Evolutionary conservation across 2,329 filamentous ascomycete genomes (phyloP), one percentile per base, ranked within the genome.

Genomic region (Sporothrix pseudoabietina): DNA sequence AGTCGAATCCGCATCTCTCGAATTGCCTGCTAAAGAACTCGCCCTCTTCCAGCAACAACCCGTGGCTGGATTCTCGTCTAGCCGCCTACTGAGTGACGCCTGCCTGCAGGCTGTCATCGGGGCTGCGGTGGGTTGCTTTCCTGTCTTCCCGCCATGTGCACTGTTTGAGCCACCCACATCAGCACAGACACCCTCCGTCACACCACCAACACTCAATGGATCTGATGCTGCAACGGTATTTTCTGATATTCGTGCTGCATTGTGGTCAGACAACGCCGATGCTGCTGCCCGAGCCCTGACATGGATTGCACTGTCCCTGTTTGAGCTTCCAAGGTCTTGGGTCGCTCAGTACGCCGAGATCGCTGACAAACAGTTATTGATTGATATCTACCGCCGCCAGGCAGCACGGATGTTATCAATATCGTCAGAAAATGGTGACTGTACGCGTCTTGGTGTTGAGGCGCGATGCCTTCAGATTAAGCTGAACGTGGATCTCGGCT

Each of bases 401-500:
- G 83, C 87, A 0, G n/a, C 19, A 83, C 81, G 80, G 19, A 81
- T 86, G 75, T 82, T 89, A 19, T 78, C 85, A 14, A 80, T 82
- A 14, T 84, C 87, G 71, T 85, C 87, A 71, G 83, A 86, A 66
- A 84, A 84, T 72, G 82, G 83, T 16, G 83, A 84, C 30, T 54
- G 49, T 10, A 87, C 83, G 0, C 76, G 88, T 0, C 84, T 88
- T 69, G 85, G 84, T 3, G 82, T 89, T 72, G 86, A 89, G 77
- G 85, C 84, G 69, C 81, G 86, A 57, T 79, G 85, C 68, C 77
- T 89, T 14, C 81, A 85, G 55, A 81, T 83, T 14, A 88, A 88
- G 76, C 83, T 86, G 75, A 85, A 87, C 75, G 80, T 87, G 70
- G 86, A 88, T 73, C 84, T 87, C 74, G 88, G 87, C 2, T 84